phyloP scores from a whole-genome alignment of 805 yeast genomes.

The Pichia paraexigua region DNA sequence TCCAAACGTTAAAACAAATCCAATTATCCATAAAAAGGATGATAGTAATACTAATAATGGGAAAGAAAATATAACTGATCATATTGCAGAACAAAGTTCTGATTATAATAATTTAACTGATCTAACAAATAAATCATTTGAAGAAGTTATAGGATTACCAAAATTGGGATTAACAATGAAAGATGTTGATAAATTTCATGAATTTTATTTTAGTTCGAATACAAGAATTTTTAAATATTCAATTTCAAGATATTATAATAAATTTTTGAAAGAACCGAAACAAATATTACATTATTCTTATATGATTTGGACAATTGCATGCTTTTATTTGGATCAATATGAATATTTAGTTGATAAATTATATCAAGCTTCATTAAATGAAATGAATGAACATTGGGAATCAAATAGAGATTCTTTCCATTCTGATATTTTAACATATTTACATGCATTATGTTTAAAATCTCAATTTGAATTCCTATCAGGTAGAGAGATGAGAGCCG shows the following conservation, averaged over 20 bases:
- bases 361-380: conserved; percentile 13
- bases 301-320: conserved; percentile 19
- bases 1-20: not conserved
- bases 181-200: conserved; percentile 19
- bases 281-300: conserved; percentile 16
- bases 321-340: conserved; percentile 15
- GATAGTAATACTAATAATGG: not conserved
- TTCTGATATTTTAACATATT: conserved; percentile 18
- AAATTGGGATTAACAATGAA: conserved; percentile 15
- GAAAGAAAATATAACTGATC: not conserved
- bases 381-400: conserved; percentile 17
- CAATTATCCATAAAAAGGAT: not conserved
- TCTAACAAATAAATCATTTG: conserved; percentile 3
- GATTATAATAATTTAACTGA: not conserved
- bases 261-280: conserved; percentile 15
- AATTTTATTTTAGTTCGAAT: conserved; percentile 9
- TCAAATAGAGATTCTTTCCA: conserved; percentile 9
- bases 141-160: conserved; percentile 5
- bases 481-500: conserved; percentile 22
- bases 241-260: conserved; percentile 14
- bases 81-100: not conserved
- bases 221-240: conserved; percentile 15
- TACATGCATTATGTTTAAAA: conserved; percentile 21
- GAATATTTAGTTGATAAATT: conserved; percentile 13
- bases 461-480: conserved; percentile 22